These are phyloP conservation scores for Microascus cirrosus DNA, from an alignment of 2,329 filamentous ascomycete genomes.

Conservation along the genomic window DNA sequence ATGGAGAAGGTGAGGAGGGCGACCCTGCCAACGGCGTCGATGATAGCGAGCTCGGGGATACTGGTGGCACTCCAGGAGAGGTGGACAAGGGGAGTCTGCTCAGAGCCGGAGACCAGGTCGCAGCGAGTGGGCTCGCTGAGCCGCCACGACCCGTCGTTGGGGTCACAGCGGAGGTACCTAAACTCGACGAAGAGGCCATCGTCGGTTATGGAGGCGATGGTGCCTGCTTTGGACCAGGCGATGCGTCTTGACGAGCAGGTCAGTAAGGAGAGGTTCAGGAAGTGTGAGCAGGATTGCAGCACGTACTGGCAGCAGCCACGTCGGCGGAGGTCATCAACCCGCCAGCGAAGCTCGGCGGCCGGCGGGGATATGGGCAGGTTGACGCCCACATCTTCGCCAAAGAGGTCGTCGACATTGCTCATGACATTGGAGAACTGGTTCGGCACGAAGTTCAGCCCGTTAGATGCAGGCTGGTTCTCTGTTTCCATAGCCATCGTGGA, in stretches of 20 bases:
- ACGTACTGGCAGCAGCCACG: slow-evolving; percentile 74
- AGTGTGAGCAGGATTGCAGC: background rate
- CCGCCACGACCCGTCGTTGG: slow-evolving; percentile 61
- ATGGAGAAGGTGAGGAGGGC: slow-evolving; percentile 61
- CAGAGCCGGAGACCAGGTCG: slow-evolving; percentile 47
- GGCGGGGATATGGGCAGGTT: slow-evolving; percentile 23
- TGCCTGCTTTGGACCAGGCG: slow-evolving; percentile 80
- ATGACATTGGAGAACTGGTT: slow-evolving; percentile 35
- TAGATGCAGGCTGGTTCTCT: slow-evolving; percentile 18
- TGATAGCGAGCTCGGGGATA: slow-evolving; percentile 69
- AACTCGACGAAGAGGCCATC: slow-evolving; percentile 63
- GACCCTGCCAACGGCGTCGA: slow-evolving; percentile 70
- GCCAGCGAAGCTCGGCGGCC: slow-evolving; percentile 57
- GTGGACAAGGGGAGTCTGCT: slow-evolving; percentile 62
- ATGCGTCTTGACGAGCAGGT: slow-evolving; percentile 47
- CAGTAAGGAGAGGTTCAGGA: slow-evolving; percentile 7
- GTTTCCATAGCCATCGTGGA: background rate
- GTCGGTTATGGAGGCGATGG: slow-evolving; percentile 67
- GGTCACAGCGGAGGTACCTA: slow-evolving; percentile 58
- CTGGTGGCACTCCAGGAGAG: slow-evolving; percentile 67
- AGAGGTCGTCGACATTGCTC: slow-evolving; percentile 61
- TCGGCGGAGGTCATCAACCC: slow-evolving; percentile 65
- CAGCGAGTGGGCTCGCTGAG: slow-evolving; percentile 62
- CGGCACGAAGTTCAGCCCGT: slow-evolving; percentile 31
- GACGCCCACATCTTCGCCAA: slow-evolving; percentile 46